Evolutionary conservation across 768 basidiomycete species (phyloP), one percentile per base, ranked within the genome.

Genomic region (Floccularia luteovirens): DNA sequence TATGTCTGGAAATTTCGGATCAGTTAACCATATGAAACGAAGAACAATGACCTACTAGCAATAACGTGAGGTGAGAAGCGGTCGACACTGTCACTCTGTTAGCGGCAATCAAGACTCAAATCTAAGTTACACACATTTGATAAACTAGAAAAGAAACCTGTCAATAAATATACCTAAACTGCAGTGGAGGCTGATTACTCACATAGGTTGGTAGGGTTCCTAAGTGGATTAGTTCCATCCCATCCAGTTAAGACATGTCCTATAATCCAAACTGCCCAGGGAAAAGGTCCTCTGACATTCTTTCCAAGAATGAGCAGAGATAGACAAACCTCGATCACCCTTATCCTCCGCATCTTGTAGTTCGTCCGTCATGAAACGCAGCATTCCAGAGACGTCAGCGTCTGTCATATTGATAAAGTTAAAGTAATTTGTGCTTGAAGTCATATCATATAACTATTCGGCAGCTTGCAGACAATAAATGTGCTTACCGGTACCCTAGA

Each of bases 41-140:
- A 30, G 39, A 37, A 23, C 35, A 37, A n/a, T 30, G n/a, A 67
- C 79, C 31, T 39, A 82, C 79, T 80, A 31, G 82, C 79, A 45
- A 86, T 81, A 40, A 85, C 82, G 49, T 86, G 83, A 23, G 82
- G 82, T 5, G 82, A 79, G 56, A 70, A 86, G n/a, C 82, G 79
- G 49, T 86, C 82, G 40, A 86, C 76, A 41, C 82, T 84, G 37
- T 10, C 22, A 21, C 8, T 32, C 24, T 22, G 2, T 17, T 31
- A 22, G 17, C 11, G 14, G n/a, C n/a, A n/a, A n/a, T n/a, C n/a
- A n/a, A n/a, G n/a, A n/a, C n/a, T n/a, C n/a, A n/a, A n/a, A 42
- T 63, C 28, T 35, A 33, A 3, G 5, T 12, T 6, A 39, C 50
- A 42, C 42, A 68, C 66, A 70, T 65, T 44, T 65, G 63, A 48